Base-by-base conservation (phyloP, 345 rosid genomes). In the Hibiscus tridactylites region DNA sequence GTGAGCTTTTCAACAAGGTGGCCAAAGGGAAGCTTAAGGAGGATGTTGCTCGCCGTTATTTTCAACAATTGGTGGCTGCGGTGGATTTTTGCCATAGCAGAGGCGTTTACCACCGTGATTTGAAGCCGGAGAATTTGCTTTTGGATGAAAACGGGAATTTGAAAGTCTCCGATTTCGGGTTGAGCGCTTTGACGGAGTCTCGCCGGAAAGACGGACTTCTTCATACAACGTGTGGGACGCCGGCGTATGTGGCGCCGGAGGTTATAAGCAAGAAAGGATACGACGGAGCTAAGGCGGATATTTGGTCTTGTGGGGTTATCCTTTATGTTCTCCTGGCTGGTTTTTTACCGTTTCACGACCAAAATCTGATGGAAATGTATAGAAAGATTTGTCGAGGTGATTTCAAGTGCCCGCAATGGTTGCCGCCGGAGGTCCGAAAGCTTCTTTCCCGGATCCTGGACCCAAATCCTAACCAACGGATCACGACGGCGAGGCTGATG, bases 151-250 rank as follows among this genome's bases (percentile, higher is more conserved):
- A 87, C 3, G 93, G 90, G 1, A 67, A 86, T 59, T 76, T 92
- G 31, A 92, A 92, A 65, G 85, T 90, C 31, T 77, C 97, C 0
- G 97, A 92, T 83, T 92, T 90, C 6, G 98, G 97, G 11, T 71
- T 90, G 29, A 90, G 93, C 26, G 93, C 96, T 0, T 75, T 86
- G 65, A 47, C 16, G 35, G 93, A 89, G 11, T 84, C 95, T 0
- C 79, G 66, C 54, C 79, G 80, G 62, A 82, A 82, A 65, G 96
- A 92, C 60, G 92, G 98, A 8, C 85, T 92, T 47, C 88, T 92
- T 16, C 96, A 92, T 71, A 92, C 95, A 21, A 86, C 98, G 15
- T 88, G 98, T 35, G 95, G 98, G 29, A 92, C 98, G n/a, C 95
- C 98, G 0, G 95, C 96, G 17, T 90, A 92, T 44, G 98, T 92